phyloP scores from a whole-genome alignment of 148 eudicot genomes.

The Mesembryanthemum crystallinum region DNA sequence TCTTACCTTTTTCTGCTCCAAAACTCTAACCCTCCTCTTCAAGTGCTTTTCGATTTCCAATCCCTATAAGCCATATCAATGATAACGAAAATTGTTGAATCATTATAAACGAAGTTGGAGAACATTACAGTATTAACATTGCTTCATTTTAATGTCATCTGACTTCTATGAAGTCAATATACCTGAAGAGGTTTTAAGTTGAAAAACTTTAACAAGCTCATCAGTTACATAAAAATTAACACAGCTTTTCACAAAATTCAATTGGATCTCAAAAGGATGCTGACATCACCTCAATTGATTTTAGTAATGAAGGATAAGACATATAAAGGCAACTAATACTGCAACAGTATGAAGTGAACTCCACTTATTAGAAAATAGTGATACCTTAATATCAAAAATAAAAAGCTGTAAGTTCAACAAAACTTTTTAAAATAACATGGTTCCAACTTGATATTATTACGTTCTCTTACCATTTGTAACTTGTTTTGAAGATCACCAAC shows the following conservation, averaged over 20 bases:
- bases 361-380: neutral
- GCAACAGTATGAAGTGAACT: neutral
- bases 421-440: neutral
- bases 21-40: slow-evolving; percentile 51
- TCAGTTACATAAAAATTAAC: neutral
- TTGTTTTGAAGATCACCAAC: slow-evolving; percentile 65
- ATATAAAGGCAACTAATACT: neutral
- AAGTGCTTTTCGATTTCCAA: slow-evolving; percentile 83
- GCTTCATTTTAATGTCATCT: neutral
- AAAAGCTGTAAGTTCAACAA: neutral
- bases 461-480: slow-evolving; percentile 58
- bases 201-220: too few species aligned
- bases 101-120: slow-evolving; percentile 12
- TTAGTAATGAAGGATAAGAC: neutral
- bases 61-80: slow-evolving; percentile 44
- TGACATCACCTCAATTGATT: neutral
- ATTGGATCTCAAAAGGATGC: neutral
- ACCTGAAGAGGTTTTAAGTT: neutral
- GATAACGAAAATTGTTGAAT: slow-evolving; percentile 1
- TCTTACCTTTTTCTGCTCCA: slow-evolving; percentile 69
- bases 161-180: neutral
- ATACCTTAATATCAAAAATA: neutral
- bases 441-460: slow-evolving; percentile 1
- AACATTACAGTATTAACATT: slow-evolving; percentile 3
- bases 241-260: neutral